These are phyloP conservation scores for Gypsophila paniculata DNA, from an alignment of 179 eudicot species.

Conservation along the genomic window DNA sequence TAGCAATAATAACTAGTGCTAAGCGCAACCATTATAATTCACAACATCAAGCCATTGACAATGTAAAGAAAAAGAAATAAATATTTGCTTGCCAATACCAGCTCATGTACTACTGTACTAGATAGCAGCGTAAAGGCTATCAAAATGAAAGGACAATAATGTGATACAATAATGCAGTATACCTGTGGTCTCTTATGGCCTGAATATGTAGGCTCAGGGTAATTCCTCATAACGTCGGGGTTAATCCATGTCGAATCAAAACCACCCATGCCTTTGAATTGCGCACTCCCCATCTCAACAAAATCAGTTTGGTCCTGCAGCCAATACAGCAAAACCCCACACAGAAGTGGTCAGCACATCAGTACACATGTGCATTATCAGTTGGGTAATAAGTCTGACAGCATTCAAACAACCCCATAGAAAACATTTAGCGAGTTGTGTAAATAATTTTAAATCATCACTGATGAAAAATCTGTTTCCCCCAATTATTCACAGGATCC, in stretches of 20 bases:
- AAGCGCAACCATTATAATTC: background rate
- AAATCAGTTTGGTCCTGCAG: conserved; percentile 66
- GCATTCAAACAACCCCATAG: background rate
- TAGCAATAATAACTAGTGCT: conserved; percentile 13
- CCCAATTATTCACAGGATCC: background rate
- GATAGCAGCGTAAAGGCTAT: background rate
- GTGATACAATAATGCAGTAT: conserved; percentile 6
- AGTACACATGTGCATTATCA: background rate
- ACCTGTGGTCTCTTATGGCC: conserved; percentile 50
- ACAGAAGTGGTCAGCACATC: conserved; percentile 4
- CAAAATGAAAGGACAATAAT: conserved; percentile 4
- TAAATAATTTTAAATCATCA: too few relatives aligned
- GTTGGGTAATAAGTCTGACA: background rate
- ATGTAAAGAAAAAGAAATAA: background rate
- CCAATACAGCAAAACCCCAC: conserved; percentile 12
- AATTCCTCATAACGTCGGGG: conserved; percentile 40
- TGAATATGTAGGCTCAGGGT: conserved; percentile 41
- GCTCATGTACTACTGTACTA: background rate
- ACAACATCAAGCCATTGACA: background rate
- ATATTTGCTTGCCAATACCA: background rate
- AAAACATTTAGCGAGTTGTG: background rate
- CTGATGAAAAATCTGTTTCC: background rate
- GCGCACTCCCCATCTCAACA: conserved; percentile 55
- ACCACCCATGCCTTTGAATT: conserved; percentile 43
- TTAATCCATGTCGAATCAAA: conserved; percentile 52